phyloP scores from a whole-genome alignment of 2,329 filamentous ascomycete species.

The Rhinocladiella similis region DNA sequence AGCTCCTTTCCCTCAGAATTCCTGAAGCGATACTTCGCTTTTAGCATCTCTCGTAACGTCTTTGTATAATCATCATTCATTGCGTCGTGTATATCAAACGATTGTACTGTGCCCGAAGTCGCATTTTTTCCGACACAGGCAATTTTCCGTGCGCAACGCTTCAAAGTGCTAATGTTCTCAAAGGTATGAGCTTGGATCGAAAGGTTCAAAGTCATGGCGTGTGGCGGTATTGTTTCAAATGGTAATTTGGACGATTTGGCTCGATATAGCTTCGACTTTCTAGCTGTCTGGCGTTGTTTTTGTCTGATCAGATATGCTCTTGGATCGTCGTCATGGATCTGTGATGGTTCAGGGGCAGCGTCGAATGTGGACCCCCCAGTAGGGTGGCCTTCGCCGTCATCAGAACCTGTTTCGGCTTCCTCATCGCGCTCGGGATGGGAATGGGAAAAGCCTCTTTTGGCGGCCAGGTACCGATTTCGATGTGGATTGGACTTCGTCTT shows the following conservation, averaged over 20 bases:
- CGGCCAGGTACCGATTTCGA: conserved; percentile 35
- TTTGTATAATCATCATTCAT: neutral
- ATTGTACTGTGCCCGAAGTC: neutral
- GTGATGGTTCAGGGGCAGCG: neutral
- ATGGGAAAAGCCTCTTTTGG: conserved; percentile 22
- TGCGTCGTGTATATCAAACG: neutral
- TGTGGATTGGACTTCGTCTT: conserved; percentile 24
- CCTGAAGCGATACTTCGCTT: neutral
- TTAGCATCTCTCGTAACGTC: conserved; percentile 1
- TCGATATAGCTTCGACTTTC: conserved; percentile 10
- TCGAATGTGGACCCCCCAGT: neutral
- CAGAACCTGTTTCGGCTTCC: neutral
- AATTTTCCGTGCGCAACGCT: neutral
- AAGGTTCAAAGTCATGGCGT: conserved; percentile 8
- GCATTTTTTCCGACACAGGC: conserved; percentile 1
- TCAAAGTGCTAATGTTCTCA: neutral
- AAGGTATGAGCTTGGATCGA: neutral
- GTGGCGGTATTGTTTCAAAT: conserved; percentile 17
- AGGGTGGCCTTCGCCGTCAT: neutral
- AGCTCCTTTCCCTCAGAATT: neutral
- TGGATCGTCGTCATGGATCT: conserved; percentile 32
- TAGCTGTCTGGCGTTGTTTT: conserved; percentile 11
- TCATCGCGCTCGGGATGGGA: conserved; percentile 3
- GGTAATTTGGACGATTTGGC: conserved; percentile 22
- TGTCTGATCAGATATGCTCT: conserved; percentile 35